Evolutionary conservation across 2,329 filamentous ascomycete species (phyloP), one percentile per base, ranked within the genome.

Genomic region (Neofusicoccum parvum): DNA sequence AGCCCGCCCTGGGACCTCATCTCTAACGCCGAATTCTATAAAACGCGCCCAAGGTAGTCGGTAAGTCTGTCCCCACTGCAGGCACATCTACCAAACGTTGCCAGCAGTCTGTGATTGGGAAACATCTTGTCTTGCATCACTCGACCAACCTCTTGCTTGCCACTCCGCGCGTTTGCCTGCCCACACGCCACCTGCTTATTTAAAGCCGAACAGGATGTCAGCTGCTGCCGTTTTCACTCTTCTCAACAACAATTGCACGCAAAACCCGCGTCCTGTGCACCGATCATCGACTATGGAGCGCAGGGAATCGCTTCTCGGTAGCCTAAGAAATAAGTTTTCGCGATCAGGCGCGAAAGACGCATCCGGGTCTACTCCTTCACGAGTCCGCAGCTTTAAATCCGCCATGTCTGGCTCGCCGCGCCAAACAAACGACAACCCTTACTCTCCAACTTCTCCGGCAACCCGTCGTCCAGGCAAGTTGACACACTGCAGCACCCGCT

Each of bases 391-490:
- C 66, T 68, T 54, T 62, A 64, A 20, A 60, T 65, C 62, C 54
- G 59, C 49, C 45, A 67, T 54, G n/a, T 69, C 69, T 20, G 65
- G 53, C 45, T 68, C 65, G 60, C 65, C 69, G 20, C 65, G 69
- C 53, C 69, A 74, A 51, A 50, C 69, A 27, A 68, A 58, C 60
- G 68, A 62, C 65, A 74, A 68, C 46, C 69, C 72, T 15, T 70
- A 70, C 58, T 54, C 67, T 49, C 67, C 69, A 39, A 64, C 68
- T 49, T 68, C 76, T n/a, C 71, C 76, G 49, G 67, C 75, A 27
- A 80, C 78, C 62, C 72, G 78, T 36, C 73, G 78, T 48, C 78
- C 79, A 66, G 72, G 78, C 80, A 73, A 70, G 74, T 66, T 37
- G 15, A 20, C 41, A 17, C 23, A 4, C 2, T 20, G 14, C 23